Percentiles rank a stretch among this genome's conserved stretches.
Evolutionary conservation across 352 stramenopile genomes (phyloP).

Genomic region (Globisporangium takayamanum): DNA sequence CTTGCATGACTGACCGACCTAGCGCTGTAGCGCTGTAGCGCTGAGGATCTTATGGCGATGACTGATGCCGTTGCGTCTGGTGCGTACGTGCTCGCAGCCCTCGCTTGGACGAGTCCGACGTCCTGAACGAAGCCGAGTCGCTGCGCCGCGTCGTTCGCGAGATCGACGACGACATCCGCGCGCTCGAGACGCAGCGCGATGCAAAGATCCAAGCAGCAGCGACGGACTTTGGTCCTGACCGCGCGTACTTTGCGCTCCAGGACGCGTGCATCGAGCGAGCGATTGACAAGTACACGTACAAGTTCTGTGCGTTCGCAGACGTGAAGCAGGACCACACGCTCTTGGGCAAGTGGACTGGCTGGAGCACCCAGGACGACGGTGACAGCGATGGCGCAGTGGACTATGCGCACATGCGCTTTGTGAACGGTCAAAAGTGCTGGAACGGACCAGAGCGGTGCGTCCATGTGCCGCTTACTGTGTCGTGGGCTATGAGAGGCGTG

Average conservation of each 20-base stretch:
- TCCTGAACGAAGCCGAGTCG: slow-evolving; percentile 54
- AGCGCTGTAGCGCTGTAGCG: neutral
- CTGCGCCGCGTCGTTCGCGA: slow-evolving; percentile 56
- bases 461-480: neutral
- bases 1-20: neutral
- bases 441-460: slow-evolving; percentile 79
- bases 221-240: slow-evolving; percentile 63
- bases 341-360: slow-evolving; percentile 74
- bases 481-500: neutral
- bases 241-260: slow-evolving; percentile 69
- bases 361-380: slow-evolving; percentile 14
- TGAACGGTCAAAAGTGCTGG: slow-evolving; percentile 85
- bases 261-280: slow-evolving; percentile 71
- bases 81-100: slow-evolving; percentile 27
- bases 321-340: slow-evolving; percentile 75
- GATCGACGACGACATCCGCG: slow-evolving; percentile 57
- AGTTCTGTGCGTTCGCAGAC: slow-evolving; percentile 79
- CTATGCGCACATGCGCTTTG: slow-evolving; percentile 69
- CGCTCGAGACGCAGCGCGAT: slow-evolving; percentile 43
- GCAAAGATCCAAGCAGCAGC: slow-evolving; percentile 30
- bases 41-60: neutral
- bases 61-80: neutral
- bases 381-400: slow-evolving; percentile 8
- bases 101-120: slow-evolving; percentile 44
- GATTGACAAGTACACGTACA: slow-evolving; percentile 88